Base-by-base conservation (phyloP, 371 early-diverging fungal genomes). In the Syncephalastrum racemosum region DNA sequence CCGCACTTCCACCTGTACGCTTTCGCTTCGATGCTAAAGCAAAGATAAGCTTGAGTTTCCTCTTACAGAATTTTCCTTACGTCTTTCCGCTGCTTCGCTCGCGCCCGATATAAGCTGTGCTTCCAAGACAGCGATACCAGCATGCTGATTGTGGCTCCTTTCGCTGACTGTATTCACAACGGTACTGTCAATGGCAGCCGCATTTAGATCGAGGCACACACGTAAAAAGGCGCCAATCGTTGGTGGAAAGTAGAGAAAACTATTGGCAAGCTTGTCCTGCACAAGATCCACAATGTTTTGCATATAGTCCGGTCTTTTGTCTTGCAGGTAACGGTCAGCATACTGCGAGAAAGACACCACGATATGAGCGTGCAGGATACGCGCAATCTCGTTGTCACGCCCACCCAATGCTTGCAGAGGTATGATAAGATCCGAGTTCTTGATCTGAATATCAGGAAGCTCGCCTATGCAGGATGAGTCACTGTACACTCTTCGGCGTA, bases 391-490 rank as follows among this genome's bases (percentile, higher is more conserved):
- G 13, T 71, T 73, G 62, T 92, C 92, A 20, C 72, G 59, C 36
- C 73, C 64, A 1, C 84, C 82, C 3, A 92, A 64, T 0, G 68
- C 67, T 58, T 88, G 86, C 14, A 92, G 70, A 0, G 92, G 92
- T 10, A 66, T 63, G 1, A 92, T 66, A 1, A 92, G 54, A 16
- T 90, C 90, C 43, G 68, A 75, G 46, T 81, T 55, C 5, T 65
- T 61, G 51, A 92, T 89, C 59, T 88, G 84, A 43, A 92, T 85
- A 67, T 92, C 92, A 0, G 91, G 92, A 7, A 90, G 70, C 45
- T 90, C 90, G 1, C 92, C 90, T 74, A 53, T 46, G 19, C 31
- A 50, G 14, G 20, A 53, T 41, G 13, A 43, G 15, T 44, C 15
- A 22, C 43, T 16, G 16, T 7, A 3, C 3, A 23, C 22, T 14